Base-by-base conservation (phyloP, 2,329 filamentous ascomycete genomes). In the Phialemonium atrogriseum region DNA sequence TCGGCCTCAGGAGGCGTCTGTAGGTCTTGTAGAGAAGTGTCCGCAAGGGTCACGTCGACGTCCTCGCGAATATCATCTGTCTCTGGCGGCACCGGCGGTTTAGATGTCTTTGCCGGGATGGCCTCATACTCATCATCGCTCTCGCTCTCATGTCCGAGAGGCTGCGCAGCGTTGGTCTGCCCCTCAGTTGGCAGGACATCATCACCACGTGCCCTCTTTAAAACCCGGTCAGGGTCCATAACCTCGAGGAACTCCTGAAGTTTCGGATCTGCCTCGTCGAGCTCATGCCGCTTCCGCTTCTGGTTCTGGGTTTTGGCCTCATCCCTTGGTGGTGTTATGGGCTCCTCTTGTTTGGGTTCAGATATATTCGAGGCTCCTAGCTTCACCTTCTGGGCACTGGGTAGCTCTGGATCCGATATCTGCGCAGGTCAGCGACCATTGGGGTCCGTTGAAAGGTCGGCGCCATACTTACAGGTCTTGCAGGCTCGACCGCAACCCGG, bases 401-500 rank as follows among this genome's bases (percentile, higher is more conserved):
- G 41, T 6, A 56, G 52, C 27, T 58, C 50, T 32, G 59, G 54
- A 51, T 72, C 67, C 49, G 60, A 47, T 35, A 62, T 57, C 50
- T 58, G 28, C 4, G 12, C 7, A 15, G 23, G 27, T 21, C 24
- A 29, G 21, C 30, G 23, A 34, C 18, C 17, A 23, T 37, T 41
- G 14, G 41, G 28, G 15, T 34, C 15, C 10, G 11, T 4, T 19
- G 13, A 7, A 20, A 15, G 22, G 12, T 14, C 13, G 24, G 15
- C 5, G 3, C n/a, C 12, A 28, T 24, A 54, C 68, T 51, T 54
- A 93, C 83, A 38, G 91, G 81, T 55, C 75, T 80, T 35, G 91
- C 91, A 50, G 91, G 64, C 62, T 95, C 88, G 40, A 95, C 91
- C 18, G 71, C 73, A 49, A 98, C 87, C 64, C 81, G 93, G 36